These are phyloP conservation scores for Crepidotus sp. DNA, from an alignment of 1,284 basidiomycete species.

Conservation along the genomic window DNA sequence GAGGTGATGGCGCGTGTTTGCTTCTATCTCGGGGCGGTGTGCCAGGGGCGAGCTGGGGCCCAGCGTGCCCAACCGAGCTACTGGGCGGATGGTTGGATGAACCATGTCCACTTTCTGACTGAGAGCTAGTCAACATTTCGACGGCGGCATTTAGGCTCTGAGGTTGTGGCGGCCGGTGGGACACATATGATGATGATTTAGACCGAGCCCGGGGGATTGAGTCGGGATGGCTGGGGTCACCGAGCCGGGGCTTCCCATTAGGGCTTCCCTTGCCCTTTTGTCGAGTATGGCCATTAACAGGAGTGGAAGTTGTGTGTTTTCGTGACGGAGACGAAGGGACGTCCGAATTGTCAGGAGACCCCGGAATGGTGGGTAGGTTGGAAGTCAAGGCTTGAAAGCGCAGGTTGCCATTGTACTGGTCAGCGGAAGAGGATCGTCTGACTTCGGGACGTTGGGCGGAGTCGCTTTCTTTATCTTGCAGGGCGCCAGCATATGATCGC, in stretches of 20 bases:
- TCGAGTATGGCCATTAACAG: slow-evolving; percentile 19
- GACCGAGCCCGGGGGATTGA: slow-evolving; percentile 31
- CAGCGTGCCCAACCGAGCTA: slow-evolving; percentile 27
- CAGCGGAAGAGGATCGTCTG: slow-evolving; percentile 33
- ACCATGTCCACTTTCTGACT: slow-evolving; percentile 35
- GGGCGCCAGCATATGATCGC: slow-evolving; percentile 27
- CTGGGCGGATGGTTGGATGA: slow-evolving; percentile 21
- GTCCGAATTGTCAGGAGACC: slow-evolving; percentile 48
- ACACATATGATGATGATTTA: slow-evolving; percentile 43
- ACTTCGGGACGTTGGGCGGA: slow-evolving; percentile 16
- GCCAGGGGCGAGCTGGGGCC: slow-evolving; percentile 21
- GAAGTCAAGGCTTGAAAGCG: slow-evolving; percentile 22
- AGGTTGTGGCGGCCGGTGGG: slow-evolving; percentile 37
- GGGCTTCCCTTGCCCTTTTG: slow-evolving; percentile 15
- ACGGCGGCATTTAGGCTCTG: slow-evolving; percentile 52
- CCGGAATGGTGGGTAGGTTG: slow-evolving; percentile 52
- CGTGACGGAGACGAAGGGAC: slow-evolving; percentile 32
- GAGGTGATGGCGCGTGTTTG: slow-evolving; percentile 33
- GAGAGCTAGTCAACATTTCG: slow-evolving; percentile 41
- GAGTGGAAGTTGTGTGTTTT: slow-evolving; percentile 21
- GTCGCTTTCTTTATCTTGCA: background rate
- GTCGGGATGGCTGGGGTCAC: slow-evolving; percentile 22
- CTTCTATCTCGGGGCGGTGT: slow-evolving; percentile 23
- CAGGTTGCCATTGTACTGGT: slow-evolving; percentile 22
- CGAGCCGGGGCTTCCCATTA: slow-evolving; percentile 12